Percentiles rank a stretch among this genome's conserved stretches.
Evolutionary conservation across 257 asterid genomes (phyloP).

Genomic region (Dorcoceras hygrometricum): DNA sequence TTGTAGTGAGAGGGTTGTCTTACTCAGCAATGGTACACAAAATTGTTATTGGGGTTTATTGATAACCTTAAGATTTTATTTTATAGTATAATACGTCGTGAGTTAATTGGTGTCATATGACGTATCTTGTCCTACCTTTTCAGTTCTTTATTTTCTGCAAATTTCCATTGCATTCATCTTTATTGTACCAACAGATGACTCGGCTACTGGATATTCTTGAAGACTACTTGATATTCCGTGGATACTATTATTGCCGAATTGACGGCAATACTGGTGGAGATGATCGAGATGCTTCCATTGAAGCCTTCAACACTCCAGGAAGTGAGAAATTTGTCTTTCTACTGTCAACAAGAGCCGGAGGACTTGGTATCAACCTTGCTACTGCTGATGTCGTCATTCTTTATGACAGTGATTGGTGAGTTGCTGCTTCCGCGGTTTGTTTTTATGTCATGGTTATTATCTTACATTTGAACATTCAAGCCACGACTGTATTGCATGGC

Average conservation of each 20-base stretch:
- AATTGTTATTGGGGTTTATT: neutral
- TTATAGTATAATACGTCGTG: neutral
- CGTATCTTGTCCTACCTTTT: neutral
- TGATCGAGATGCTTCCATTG: conserved; percentile 98
- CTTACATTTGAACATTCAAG: conserved; percentile 14
- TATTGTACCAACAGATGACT: conserved; percentile 66
- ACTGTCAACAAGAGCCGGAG: conserved; percentile 98
- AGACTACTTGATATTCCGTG: conserved; percentile 89
- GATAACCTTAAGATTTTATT: neutral
- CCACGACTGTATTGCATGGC: conserved; percentile 28
- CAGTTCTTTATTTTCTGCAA: neutral
- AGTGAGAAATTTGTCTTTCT: conserved; percentile 93
- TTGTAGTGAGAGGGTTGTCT: neutral
- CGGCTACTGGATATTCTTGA: conserved; percentile 97
- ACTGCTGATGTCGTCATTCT: conserved; percentile 98
- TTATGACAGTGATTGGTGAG: conserved; percentile 98
- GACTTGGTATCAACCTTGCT: conserved; percentile 99
- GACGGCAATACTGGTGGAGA: conserved; percentile 99
- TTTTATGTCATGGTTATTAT: conserved; percentile 8
- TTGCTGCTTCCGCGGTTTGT: conserved; percentile 22
- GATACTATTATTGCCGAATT: conserved; percentile 83
- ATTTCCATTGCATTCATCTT: conserved; percentile 13
- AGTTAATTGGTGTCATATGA: neutral
- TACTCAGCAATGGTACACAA: neutral
- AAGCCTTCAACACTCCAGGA: conserved; percentile 85